Percentiles rank a stretch among this genome's conserved stretches.
Conservation (phyloP, 2,329 filamentous ascomycete species). For the Teratosphaeria destructans region DNA sequence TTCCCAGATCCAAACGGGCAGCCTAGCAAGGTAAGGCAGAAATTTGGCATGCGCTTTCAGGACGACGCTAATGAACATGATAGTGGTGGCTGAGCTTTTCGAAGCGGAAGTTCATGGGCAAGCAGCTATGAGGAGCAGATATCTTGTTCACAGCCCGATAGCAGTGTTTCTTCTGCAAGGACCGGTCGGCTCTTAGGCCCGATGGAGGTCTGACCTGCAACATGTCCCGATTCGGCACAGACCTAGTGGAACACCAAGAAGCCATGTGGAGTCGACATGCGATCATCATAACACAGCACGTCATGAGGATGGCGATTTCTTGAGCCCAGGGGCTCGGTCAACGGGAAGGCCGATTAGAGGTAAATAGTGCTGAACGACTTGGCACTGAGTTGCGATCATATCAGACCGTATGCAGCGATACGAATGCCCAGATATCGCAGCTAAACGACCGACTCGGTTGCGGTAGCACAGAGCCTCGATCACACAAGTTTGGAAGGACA, state of each 20-base stretch:
- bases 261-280: no score
- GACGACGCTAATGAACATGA: slow-evolving; percentile 29
- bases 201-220: neutral
- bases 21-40: slow-evolving; percentile 49
- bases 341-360: neutral
- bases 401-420: neutral
- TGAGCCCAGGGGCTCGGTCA: neutral
- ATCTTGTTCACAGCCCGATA: no score
- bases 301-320: neutral
- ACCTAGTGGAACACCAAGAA: no score
- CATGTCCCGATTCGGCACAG: no score
- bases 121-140: slow-evolving; percentile 38
- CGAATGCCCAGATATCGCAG: neutral
- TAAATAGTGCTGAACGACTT: neutral
- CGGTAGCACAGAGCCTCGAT: no score
- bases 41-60: neutral
- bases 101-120: slow-evolving; percentile 99
- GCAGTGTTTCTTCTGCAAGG: neutral
- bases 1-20: slow-evolving; percentile 61
- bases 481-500: no score
- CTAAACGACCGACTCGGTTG: neutral
- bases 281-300: no score
- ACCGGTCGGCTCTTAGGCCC: neutral
- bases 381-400: neutral
- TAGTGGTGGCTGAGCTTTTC: slow-evolving; percentile 99